Percentiles rank a stretch among this genome's conserved stretches.
Evolutionary conservation across 2,329 filamentous ascomycete species (phyloP).

Genomic region (Raffaelea arxii): DNA sequence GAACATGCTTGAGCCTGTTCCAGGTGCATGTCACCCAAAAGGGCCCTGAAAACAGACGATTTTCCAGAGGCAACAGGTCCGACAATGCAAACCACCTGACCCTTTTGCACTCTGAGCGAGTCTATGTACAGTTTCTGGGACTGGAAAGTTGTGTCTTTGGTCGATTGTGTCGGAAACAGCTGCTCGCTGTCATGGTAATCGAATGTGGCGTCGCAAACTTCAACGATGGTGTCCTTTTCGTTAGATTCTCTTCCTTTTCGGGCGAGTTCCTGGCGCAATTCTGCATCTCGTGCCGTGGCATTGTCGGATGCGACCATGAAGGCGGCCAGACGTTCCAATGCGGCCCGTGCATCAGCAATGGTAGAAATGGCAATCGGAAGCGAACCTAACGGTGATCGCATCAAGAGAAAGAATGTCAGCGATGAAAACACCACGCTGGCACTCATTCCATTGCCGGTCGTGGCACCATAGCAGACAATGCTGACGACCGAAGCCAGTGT

Average conservation of each 20-base stretch:
- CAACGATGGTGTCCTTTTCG: constrained; percentile 1
- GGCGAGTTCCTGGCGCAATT: constrained; percentile 3
- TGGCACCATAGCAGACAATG: constrained; percentile 14
- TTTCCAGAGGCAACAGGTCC: constrained; percentile 17
- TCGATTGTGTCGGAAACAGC: background rate
- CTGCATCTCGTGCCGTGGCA: constrained; percentile 1
- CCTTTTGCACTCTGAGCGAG: constrained; percentile 5
- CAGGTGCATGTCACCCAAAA: constrained; percentile 17
- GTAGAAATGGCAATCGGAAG: constrained; percentile 15
- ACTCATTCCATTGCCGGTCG: constrained; percentile 7
- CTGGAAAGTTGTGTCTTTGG: background rate
- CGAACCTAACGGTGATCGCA: constrained; percentile 14
- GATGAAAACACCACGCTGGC: constrained; percentile 13
- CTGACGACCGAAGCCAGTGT: constrained; percentile 16
- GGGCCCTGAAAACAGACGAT: constrained; percentile 14
- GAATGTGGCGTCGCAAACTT: constrained; percentile 11
- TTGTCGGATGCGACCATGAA: constrained; percentile 13
- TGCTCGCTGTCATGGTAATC: constrained; percentile 13
- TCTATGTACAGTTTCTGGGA: constrained; percentile 1
- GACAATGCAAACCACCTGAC: constrained; percentile 11
- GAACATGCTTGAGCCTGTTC: constrained; percentile 10
- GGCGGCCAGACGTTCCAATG: constrained; percentile 13
- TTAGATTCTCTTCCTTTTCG: background rate
- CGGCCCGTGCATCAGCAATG: constrained; percentile 15
- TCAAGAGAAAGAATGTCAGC: constrained; percentile 16